Percentiles rank a stretch among this genome's conserved stretches.
These are phyloP conservation scores for Boletus eberwhitei DNA, from an alignment of 768 basidiomycete genomes.

Conservation along the genomic window DNA sequence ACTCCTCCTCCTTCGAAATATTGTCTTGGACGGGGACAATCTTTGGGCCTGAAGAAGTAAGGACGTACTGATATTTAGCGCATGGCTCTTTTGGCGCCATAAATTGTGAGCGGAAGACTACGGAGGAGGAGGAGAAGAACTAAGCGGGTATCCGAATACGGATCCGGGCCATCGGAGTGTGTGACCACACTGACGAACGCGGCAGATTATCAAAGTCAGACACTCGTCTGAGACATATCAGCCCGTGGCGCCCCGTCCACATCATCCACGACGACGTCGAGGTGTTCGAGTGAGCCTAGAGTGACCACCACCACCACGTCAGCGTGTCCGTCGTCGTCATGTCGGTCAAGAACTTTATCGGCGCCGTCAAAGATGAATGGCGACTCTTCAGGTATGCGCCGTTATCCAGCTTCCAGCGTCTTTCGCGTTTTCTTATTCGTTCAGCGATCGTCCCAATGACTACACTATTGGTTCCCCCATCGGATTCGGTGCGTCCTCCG, in stretches of 20 bases:
- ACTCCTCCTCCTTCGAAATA: constrained; percentile 73
- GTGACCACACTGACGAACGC: not conserved
- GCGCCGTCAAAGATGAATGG: constrained; percentile 84
- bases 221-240: not conserved
- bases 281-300: too few relatives aligned
- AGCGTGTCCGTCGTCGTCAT: not conserved
- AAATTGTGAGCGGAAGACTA: constrained; percentile 11
- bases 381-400: constrained; percentile 63
- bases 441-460: constrained; percentile 65
- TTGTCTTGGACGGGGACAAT: constrained; percentile 68
- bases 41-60: constrained; percentile 62
- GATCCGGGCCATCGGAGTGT: constrained; percentile 12
- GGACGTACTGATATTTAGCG: constrained; percentile 73
- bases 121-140: not conserved
- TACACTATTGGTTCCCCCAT: constrained; percentile 76
- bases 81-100: constrained; percentile 70
- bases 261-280: not conserved
- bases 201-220: not conserved
- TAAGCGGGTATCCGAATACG: constrained; percentile 15
- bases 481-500: constrained; percentile 90
- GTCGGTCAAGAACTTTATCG: constrained; percentile 52
- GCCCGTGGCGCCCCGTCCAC: not conserved
- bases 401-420: not conserved
- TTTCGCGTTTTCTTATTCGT: not conserved
- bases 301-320: not conserved